Evolutionary conservation across 2,329 filamentous ascomycete species (phyloP), one percentile per base, ranked within the genome.

Genomic region (Talaromyces sp.): DNA sequence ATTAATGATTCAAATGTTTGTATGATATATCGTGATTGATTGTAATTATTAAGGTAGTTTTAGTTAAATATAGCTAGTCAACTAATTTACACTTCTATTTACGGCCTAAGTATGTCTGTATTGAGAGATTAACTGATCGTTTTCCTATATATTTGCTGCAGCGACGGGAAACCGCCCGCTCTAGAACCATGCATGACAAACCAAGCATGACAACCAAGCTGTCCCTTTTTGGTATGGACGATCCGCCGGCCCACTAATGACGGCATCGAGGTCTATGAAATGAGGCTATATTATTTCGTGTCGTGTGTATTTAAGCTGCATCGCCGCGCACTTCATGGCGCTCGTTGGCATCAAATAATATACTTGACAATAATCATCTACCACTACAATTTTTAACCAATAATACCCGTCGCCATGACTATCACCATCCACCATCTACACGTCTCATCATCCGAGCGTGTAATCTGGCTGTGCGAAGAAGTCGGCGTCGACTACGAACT

Each of bases 401-500:
- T 0, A 47, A 23, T 23, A 23, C 42, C 5, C 5, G 5, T 47
- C n/a, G 9, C n/a, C 3, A 47, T 47, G 42, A 6, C 9, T 47
- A 18, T 61, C 9, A 62, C 53, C 27, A 53, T 85, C 23, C 83
- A 86, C 68, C 83, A 86, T 66, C 80, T 86, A n/a, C 75, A 79
- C 53, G 67, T 78, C 70, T 86, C 84, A 10, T 85, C 89, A 70
- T 87, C 85, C 40, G 86, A 89, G 70, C 85, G 87, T 47, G 79
- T 89, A 57, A 75, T 83, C 68, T 89, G 84, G 81, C 81, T 89
- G 53, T 85, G 85, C 70, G 87, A 89, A 71, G 87, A 89, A 71
- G 82, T 89, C 18, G 72, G 73, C 55, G 72, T 89, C 57, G 69
- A 76, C 2, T 89, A 89, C 69, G 68, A 76, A 1, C 72, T 85